phyloP scores from a whole-genome alignment of 306 rosid species.

The Prunus mume region DNA sequence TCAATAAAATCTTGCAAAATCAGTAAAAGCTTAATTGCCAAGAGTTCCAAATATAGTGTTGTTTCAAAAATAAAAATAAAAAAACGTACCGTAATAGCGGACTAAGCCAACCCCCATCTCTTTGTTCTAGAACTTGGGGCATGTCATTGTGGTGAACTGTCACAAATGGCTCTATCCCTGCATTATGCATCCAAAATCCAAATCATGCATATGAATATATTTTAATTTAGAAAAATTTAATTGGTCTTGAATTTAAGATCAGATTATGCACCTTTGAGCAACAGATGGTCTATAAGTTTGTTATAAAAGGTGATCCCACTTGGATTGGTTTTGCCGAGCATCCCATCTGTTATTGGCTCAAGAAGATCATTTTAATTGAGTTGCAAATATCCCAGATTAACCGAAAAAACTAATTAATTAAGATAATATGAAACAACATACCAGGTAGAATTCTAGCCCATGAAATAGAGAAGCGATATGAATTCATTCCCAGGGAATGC shows the following conservation, averaged over 20 bases:
- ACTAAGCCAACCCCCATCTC: constrained; percentile 17
- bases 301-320: constrained; percentile 53
- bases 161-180: constrained; percentile 55
- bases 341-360: constrained; percentile 43
- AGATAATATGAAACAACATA: constrained; percentile 6
- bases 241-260: background rate
- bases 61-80: too few relatives aligned
- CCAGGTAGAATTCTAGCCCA: constrained; percentile 75
- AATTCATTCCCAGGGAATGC: constrained; percentile 55
- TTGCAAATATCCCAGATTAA: background rate
- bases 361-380: background rate
- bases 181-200: constrained; percentile 11
- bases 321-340: constrained; percentile 48
- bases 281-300: constrained; percentile 50
- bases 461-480: constrained; percentile 68
- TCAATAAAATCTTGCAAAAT: background rate
- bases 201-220: background rate
- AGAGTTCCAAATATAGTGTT: background rate
- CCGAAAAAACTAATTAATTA: background rate
- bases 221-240: background rate
- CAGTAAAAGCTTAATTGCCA: background rate
- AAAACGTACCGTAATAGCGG: background rate
- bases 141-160: constrained; percentile 12
- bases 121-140: constrained; percentile 11
- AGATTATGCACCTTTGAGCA: constrained; percentile 42